Conservation (phyloP, 768 basidiomycete genomes). For the Lactarius hatsudake region DNA sequence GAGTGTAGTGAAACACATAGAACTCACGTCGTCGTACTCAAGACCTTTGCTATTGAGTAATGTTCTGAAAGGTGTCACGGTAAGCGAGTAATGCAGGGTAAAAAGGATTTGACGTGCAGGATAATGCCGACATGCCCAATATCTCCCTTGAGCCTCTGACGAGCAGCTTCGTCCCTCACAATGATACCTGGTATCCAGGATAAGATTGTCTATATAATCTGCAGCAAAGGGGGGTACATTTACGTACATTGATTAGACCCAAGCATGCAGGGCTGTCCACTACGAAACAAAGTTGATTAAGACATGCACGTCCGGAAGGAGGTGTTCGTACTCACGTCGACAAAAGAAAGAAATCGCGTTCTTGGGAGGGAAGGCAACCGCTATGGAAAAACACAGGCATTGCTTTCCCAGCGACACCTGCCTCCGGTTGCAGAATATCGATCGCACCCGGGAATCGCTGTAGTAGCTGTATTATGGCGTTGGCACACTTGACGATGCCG, state of each 20-base stretch:
- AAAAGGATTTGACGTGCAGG: slow-evolving; percentile 41
- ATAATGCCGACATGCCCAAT: slow-evolving; percentile 58
- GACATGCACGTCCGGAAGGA: background rate
- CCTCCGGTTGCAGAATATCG: slow-evolving; percentile 55
- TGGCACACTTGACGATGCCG: slow-evolving; percentile 73
- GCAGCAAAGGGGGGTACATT: background rate
- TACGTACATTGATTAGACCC: slow-evolving; percentile 62
- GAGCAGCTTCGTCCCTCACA: slow-evolving; percentile 58
- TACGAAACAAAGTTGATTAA: slow-evolving; percentile 21
- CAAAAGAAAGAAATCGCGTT: slow-evolving; percentile 9
- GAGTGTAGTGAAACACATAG: background rate
- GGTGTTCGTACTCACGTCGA: background rate
- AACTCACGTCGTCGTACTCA: slow-evolving; percentile 59
- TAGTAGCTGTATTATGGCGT: slow-evolving; percentile 61
- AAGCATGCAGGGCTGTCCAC: slow-evolving; percentile 52
- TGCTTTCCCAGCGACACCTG: slow-evolving; percentile 50
- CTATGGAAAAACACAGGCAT: slow-evolving; percentile 58
- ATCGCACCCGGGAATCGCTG: slow-evolving; percentile 56
- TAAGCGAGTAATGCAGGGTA: background rate
- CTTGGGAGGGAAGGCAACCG: slow-evolving; percentile 34
- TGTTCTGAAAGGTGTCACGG: slow-evolving; percentile 36
- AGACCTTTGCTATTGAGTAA: slow-evolving; percentile 64
- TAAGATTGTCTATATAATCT: background rate
- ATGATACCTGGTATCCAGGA: slow-evolving; percentile 50
- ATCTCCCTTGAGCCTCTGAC: slow-evolving; percentile 44